These are phyloP conservation scores for Jacaranda mimosifolia DNA, from an alignment of 257 asterid genomes.

Conservation along the genomic window DNA sequence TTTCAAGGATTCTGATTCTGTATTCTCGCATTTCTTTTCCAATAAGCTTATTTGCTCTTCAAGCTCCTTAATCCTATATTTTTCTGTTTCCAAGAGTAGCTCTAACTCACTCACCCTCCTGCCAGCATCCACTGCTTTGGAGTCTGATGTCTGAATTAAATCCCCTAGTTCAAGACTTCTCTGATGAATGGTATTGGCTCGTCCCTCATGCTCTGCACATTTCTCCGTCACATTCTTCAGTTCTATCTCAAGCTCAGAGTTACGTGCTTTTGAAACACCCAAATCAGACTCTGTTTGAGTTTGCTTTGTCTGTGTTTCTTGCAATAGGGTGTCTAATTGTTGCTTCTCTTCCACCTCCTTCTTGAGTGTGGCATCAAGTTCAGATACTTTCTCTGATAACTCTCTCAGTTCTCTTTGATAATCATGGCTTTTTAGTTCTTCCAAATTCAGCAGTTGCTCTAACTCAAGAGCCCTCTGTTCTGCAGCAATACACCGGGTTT, in stretches of 20 bases:
- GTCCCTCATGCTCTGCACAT: conserved; percentile 60
- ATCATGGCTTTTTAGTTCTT: conserved; percentile 53
- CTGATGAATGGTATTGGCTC: conserved; percentile 52
- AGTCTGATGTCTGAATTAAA: conserved; percentile 56
- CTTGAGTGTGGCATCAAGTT: conserved; percentile 44
- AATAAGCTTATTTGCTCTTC: conserved; percentile 60
- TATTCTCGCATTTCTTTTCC: conserved; percentile 49
- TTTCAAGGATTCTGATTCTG: conserved; percentile 50
- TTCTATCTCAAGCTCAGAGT: conserved; percentile 57
- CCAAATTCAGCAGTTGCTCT: conserved; percentile 56
- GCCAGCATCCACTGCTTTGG: conserved; percentile 55
- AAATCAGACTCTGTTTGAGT: conserved; percentile 50
- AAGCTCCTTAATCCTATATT: conserved; percentile 63
- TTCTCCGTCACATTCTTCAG: conserved; percentile 50
- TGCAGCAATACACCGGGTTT: conserved; percentile 51
- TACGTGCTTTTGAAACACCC: conserved; percentile 40
- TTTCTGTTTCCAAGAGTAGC: conserved; percentile 64
- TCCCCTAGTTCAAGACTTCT: conserved; percentile 66
- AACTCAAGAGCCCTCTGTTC: conserved; percentile 60
- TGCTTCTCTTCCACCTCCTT: conserved; percentile 52
- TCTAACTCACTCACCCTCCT: conserved; percentile 58
- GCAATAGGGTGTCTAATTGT: conserved; percentile 47
- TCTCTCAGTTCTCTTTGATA: conserved; percentile 53
- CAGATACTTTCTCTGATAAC: conserved; percentile 47
- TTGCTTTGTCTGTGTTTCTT: conserved; percentile 50